These are phyloP conservation scores for Mucor mucedo DNA, from an alignment of 371 early-diverging fungal genomes.

Conservation along the genomic window DNA sequence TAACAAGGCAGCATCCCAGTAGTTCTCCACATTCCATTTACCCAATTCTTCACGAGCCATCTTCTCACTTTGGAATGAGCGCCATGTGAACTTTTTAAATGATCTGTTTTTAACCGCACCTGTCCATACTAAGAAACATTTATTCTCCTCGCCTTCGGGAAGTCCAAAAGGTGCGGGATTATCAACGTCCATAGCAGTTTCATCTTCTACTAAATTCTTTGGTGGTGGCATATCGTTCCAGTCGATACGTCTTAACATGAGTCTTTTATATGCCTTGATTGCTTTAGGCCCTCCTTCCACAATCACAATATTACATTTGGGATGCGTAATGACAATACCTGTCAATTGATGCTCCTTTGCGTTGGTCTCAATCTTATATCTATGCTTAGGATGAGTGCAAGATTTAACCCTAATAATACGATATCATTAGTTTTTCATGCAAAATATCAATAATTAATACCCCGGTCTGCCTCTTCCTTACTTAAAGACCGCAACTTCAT, in stretches of 20 bases:
- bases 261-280: conserved; percentile 89
- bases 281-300: conserved; percentile 95
- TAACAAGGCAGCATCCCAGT: conserved; percentile 81
- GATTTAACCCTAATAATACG: conserved; percentile 66
- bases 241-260: conserved; percentile 95
- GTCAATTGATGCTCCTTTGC: conserved; percentile 86
- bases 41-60: conserved; percentile 74
- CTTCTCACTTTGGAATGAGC: conserved; percentile 76
- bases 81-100: conserved; percentile 81
- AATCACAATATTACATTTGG: conserved; percentile 79
- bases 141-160: conserved; percentile 63
- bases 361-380: conserved; percentile 90
- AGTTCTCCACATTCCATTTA: conserved; percentile 72
- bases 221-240: conserved; percentile 75
- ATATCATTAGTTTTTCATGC: not conserved
- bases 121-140: conserved; percentile 92
- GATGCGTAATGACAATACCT: conserved; percentile 79
- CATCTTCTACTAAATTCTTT: conserved; percentile 46
- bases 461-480: conserved; percentile 36
- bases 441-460: not conserved
- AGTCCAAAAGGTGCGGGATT: conserved; percentile 18
- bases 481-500: conserved; percentile 84
- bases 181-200: conserved; percentile 44
- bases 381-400: conserved; percentile 76
- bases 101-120: conserved; percentile 79